These are phyloP conservation scores for Coemansia aciculifera DNA, from an alignment of 192 early-diverging fungal species.

Conservation along the genomic window DNA sequence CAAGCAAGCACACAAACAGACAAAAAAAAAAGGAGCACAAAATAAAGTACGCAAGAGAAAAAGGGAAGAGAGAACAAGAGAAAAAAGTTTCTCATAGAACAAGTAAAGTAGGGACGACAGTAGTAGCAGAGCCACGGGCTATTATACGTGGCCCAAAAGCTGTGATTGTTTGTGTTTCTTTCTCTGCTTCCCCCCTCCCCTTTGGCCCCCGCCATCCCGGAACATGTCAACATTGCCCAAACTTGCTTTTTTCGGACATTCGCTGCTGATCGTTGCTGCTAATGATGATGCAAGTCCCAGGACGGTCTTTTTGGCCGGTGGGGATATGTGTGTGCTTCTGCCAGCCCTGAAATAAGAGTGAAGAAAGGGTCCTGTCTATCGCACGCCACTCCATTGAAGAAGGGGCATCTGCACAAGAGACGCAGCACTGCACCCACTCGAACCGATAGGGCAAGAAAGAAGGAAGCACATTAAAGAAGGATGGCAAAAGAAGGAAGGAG, in stretches of 20 bases:
- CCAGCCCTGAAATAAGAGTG: background rate
- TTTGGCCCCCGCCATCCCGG: constrained; percentile 2
- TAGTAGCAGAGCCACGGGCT: constrained; percentile 6
- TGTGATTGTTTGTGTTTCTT: constrained; percentile 9
- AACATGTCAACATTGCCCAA: constrained; percentile 6
- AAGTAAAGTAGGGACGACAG: constrained; percentile 8
- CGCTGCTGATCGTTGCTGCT: background rate
- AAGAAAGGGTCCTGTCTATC: background rate
- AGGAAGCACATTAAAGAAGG: background rate
- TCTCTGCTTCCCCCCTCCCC: background rate
- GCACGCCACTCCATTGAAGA: background rate
- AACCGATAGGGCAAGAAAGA: background rate
- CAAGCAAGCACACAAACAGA: background rate
- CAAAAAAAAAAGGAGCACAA: background rate
- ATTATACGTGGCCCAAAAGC: background rate
- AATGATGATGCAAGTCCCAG: background rate
- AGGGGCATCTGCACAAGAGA: background rate
- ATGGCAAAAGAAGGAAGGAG: background rate
- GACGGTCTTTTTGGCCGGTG: background rate
- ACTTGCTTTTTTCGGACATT: constrained; percentile 1
- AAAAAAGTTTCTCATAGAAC: constrained; percentile 4
- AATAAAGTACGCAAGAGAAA: background rate
- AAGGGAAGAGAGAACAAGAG: constrained; percentile 1
- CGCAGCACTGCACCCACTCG: background rate
- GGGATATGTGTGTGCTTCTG: background rate